Evolutionary conservation across 208 protist species (phyloP), one percentile per base, ranked within the genome.

Genomic region (Crithidia acanthocephali): DNA sequence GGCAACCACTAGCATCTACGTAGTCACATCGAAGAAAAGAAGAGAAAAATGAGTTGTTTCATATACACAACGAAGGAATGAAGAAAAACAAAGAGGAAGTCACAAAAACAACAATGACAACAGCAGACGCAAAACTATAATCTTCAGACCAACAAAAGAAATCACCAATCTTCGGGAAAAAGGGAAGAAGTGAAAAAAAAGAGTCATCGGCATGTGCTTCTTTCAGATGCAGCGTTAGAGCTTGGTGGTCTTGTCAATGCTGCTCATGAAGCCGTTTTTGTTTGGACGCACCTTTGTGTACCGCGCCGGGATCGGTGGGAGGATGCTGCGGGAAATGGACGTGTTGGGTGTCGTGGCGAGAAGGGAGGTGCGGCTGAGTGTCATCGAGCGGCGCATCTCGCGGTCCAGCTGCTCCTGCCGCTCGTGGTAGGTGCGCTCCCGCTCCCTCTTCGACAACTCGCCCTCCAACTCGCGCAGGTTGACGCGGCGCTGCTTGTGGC

Each of bases 401-500:
- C 74, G 73, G 15, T 74, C 68, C 25, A 71, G 65, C 60, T 85
- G 75, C 59, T 85, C 53, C 47, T 82, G 59, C 3, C 74, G 67
- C 56, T 87, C 79, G 25, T 80, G 51, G 51, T 76, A 56, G 28
- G 50, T 64, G 35, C 71, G 80, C 45, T 81, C 53, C 7, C 72
- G 76, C 69, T 81, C 72, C 37, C 83, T 80, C 53, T 63, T 45
- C 0, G 80, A 79, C 10, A 89, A 42, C 58, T 84, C 84, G 20
- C 76, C 70, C 57, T 82, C 75, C 18, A 84, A 70, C 50, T 81
- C 81, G 13, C 72, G 70, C 9, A 89, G 68, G 59, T 89, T 84
- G 55, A 86, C 70, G 16, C 76, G 80, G 27, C 80, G 84, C 44
- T 75, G 61, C 16, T 44, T 44, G 48, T 68, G 62, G 32, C 80